Base-by-base conservation (phyloP, 257 asterid species). In the Nicotiana tomentosiformis region DNA sequence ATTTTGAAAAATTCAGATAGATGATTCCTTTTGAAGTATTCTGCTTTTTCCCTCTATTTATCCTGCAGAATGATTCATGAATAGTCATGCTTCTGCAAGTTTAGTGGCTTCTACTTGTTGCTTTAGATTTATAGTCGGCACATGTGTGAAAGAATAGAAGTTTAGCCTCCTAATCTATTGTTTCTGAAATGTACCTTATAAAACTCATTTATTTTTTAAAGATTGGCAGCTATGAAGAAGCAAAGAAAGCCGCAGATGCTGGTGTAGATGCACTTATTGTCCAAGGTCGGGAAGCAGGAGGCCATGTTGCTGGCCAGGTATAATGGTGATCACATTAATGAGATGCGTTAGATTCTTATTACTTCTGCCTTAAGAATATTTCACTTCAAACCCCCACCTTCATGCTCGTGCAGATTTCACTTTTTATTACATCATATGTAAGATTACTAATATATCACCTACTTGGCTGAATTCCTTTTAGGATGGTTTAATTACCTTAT, bases 211-310 rank as follows among this genome's bases (percentile, higher is more conserved):
- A 4, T 8, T 43, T 39, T 39, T 39, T 1, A 43, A 55, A 95
- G 99, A 90, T 95, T 85, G 99, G 99, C 74, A 93, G 95, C 89
- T 87, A 89, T 5, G 97, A 91, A 86, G 94, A 87, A 86, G 99
- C 97, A 26, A 87, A 85, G 90, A 90, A 83, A 86, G 96, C 92
- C 51, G 92, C 84, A 58, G 86, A 90, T 72, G 93, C 84, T 23
- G 96, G 98, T 37, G 98, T 90, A 15, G 98, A 95, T 83, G 98
- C 94, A 61, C 87, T 95, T 82, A 93, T 95, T 18, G 97, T 95
- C 88, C 97, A 95, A 89, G 98, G 97, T 66, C 78, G 77, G 17
- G 98, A 95, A 89, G 98, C 98, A 57, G 98, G 98, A 74, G 98
- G 98, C 53, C 98, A 95, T 89, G 90, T 95, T 77, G 89, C 90